Evolutionary conservation across 768 basidiomycete genomes (phyloP), one percentile per base, ranked within the genome.

Genomic region (Hirschioporus abietinus): DNA sequence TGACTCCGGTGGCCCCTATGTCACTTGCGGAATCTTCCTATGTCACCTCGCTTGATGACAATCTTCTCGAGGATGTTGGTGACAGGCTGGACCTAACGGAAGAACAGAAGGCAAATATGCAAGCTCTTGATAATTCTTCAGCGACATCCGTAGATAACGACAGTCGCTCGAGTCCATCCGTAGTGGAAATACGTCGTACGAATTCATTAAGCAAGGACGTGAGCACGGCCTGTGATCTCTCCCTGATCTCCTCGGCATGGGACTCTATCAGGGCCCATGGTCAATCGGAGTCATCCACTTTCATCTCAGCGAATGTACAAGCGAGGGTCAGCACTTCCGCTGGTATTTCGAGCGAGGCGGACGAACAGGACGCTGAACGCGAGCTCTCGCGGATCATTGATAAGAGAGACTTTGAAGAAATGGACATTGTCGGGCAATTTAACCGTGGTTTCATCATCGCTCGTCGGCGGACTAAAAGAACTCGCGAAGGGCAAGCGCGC

Each of bases 391-490:
- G 96, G 18, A 87, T 94, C 35, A 95, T 99, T 27, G 83, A 86
- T 58, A 99, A 99, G 78, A 74, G 76, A 1, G 96, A 99, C 77
- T 99, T 99, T 71, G 83, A 76, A 7, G 70, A 70, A 7, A 99
- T 99, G 97, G 82, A 88, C 0, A 78, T 97, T 15, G 70, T 96
- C 58, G 97, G 97, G 0, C 97, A 99, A 76, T 99, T 98, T 77
- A 99, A 99, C 71, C 83, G 90, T 35, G 96, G 96, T 0, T 99
- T 99, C 77, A 94, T 99, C 75, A 84, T 99, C 66, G 85, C 87
- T 1, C 86, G 96, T 7, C 84, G 91, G 70, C 79, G 80, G 66
- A 80, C 80, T 68, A 3, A 3, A 30, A 30, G 30, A 8, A 8
- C 30, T 52, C 15, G 42, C 42, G 63, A 63, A 27, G 57, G 42